Base-by-base conservation (phyloP, 2,329 filamentous ascomycete genomes). In the Penicillium glabrum region DNA sequence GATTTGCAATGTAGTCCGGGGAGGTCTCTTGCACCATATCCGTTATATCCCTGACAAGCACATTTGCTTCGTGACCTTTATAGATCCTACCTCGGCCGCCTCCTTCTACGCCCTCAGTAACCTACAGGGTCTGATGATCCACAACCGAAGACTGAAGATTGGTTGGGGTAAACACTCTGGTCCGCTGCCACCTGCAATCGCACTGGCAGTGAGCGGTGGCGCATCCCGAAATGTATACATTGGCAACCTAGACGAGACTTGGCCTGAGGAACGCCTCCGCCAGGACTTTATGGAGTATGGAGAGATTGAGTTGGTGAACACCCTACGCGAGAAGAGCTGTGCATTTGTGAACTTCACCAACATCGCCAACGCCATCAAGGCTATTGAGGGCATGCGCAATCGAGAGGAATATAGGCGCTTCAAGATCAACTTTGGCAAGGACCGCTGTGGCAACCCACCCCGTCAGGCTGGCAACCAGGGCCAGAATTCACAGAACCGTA, bases 261-360 rank as follows among this genome's bases (percentile, higher is more conserved):
- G 93, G 93, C 96, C 89, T 3, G 95, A 99, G 80, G 95, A 99
- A 66, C 90, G 93, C 57, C 81, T 99, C 66, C 88, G 93, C 71
- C 92, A 97, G 74, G 95, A 99, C 77, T 99, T 99, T 75, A 90
- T 93, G 33, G 93, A 98, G 74, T 98, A 91, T 69, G 95, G 95
- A 64, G 95, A 99, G 77, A 98, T 99, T 69, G 95, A 99, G 79
- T 82, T 99, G 62, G 92, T 99, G 61, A 99, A 99, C 78, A 90
- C 95, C 16, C 81, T 99, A 58, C 89, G 95, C 53, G 95, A 99
- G 82, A 99, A 99, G 87, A 97, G 93, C 80, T 99, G 95, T 75
- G 95, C 95, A 0, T 99, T 99, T 73, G 95, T 99, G 74, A 99
- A 99, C 80, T 99, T 99, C 75, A 99, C 95, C 72, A 99, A 99